Percentiles rank a stretch among this genome's conserved stretches.
phyloP scores from a whole-genome alignment of 129 eudicot genomes.

The Flaveria ramosissima region DNA sequence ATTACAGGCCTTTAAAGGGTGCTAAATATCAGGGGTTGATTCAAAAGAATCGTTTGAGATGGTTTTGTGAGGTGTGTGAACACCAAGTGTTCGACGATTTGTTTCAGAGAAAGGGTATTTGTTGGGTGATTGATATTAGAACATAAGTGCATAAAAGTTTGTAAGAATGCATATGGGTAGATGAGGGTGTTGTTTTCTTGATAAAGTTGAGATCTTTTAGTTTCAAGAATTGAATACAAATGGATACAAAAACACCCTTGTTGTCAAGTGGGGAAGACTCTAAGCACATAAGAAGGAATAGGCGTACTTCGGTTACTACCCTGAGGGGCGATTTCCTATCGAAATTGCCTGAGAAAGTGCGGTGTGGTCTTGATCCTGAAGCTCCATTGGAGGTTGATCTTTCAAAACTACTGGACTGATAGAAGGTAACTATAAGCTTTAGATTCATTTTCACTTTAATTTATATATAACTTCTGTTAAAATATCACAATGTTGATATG shows the following conservation, averaged over 20 bases:
- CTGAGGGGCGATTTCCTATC: conserved; percentile 58
- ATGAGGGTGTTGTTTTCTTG: conserved; percentile 28
- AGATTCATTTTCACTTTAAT: neutral
- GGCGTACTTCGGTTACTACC: conserved; percentile 40
- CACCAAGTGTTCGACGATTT: conserved; percentile 31
- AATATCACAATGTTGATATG: neutral
- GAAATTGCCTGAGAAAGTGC: conserved; percentile 56
- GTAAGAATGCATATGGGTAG: conserved; percentile 22
- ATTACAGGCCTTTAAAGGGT: conserved; percentile 20
- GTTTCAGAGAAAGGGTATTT: conserved; percentile 10
- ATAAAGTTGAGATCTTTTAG: conserved; percentile 19
- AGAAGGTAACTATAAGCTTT: conserved; percentile 43
- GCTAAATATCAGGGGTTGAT: neutral
- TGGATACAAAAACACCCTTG: conserved; percentile 65
- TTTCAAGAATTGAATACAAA: neutral
- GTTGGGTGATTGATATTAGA: conserved; percentile 6
- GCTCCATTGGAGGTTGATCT: conserved; percentile 62
- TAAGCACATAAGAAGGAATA: conserved; percentile 21
- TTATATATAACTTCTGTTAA: neutral
- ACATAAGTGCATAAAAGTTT: neutral
- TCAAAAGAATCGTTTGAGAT: conserved; percentile 2
- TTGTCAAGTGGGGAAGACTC: conserved; percentile 35
- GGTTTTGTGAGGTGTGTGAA: conserved; percentile 29
- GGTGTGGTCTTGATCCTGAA: conserved; percentile 69
- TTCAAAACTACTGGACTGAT: conserved; percentile 62